Evolutionary conservation across 2,329 filamentous ascomycete genomes (phyloP), one percentile per base, ranked within the genome.

Genomic region (Colletotrichum liriopes): DNA sequence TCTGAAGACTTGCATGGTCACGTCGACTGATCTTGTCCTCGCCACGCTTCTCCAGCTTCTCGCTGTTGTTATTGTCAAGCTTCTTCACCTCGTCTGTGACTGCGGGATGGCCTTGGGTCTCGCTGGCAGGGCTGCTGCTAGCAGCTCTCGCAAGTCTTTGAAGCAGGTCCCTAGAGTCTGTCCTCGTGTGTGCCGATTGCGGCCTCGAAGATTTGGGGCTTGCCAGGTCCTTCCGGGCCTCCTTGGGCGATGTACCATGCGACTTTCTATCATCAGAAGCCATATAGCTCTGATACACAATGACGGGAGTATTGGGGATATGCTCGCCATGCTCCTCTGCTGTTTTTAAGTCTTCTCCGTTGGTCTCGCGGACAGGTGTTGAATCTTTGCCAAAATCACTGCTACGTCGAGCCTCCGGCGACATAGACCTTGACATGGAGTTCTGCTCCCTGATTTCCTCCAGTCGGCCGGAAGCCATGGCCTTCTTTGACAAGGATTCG

Each of bases 381-480:
- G 73, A 73, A 18, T 75, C 71, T 35, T 64, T 64, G n/a, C 71
- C 62, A n/a, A 72, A 73, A 54, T 81, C 81, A 16, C 66, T 78
- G 67, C 76, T 80, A 4, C 78, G 75, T 56, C 76, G 77, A 16
- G 76, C 67, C 59, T 86, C 84, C 18, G 86, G 84, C 0, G 85
- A 86, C 8, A 82, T 77, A 12, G 84, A 84, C 60, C 82, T 80
- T 9, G 84, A 83, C 73, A 82, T 80, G 45, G 84, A 83, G 76
- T 90, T 88, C 68, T 79, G 82, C 65, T 88, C 85, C 49, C 85
- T 82, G 66, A 89, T 89, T 77, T 89, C 88, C 43, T 86, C 87
- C 3, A 90, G 79, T 41, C 84, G 83, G 65, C 85, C 84, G 8
- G 83, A 83, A n/a, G 88, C 85, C 20, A 88, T 77, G 1, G 84